phyloP scores from a whole-genome alignment of 73 alveolate species.

The Blepharisma japonicum region DNA sequence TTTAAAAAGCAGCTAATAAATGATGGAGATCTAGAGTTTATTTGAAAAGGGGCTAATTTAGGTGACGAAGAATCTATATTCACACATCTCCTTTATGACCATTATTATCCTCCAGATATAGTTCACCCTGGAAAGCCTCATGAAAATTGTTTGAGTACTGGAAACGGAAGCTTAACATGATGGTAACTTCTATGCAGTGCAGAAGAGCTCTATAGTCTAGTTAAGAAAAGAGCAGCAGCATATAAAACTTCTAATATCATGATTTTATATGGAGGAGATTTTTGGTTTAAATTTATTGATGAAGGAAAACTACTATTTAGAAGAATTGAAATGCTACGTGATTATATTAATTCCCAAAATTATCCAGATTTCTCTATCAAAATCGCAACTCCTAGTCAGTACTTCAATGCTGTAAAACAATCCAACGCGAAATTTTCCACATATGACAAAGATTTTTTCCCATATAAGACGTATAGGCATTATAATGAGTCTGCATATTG shows the following conservation, averaged over 20 bases:
- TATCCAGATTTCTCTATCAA: not conserved
- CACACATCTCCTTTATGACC: conserved; percentile 17
- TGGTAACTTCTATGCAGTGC: not conserved
- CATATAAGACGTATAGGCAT: not conserved
- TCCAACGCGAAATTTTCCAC: not conserved
- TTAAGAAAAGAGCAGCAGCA: not conserved
- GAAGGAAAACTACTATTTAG: no score
- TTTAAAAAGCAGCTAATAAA: not conserved
- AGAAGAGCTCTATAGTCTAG: not conserved
- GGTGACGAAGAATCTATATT: not conserved
- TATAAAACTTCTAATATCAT: not conserved
- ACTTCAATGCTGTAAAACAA: not conserved
- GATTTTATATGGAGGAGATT: conserved; percentile 10
- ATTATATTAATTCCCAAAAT: no score
- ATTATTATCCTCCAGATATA: not conserved
- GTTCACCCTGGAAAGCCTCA: not conserved
- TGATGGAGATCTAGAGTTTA: not conserved
- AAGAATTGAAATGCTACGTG: no score
- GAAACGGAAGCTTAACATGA: not conserved
- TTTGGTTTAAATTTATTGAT: not conserved
- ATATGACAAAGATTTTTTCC: not conserved
- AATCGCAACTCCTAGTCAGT: conserved; percentile 2
- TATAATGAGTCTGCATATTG: not conserved
- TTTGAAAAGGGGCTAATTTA: not conserved
- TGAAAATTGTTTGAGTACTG: not conserved